phyloP scores from a whole-genome alignment of 371 early-diverging fungal species.

The Mortierella sp. region DNA sequence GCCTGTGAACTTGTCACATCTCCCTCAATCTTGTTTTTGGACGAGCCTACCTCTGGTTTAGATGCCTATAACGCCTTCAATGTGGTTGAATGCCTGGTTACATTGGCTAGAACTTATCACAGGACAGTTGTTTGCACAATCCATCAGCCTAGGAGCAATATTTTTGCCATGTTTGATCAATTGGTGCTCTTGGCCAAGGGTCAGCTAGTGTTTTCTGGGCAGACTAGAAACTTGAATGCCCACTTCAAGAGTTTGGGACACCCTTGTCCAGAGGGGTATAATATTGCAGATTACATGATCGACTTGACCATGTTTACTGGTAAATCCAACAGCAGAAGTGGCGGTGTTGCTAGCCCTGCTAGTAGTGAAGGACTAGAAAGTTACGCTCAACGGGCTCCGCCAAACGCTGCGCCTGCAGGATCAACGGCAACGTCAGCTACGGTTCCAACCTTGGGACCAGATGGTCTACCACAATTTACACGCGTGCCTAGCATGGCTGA shows the following conservation, averaged over 20 bases:
- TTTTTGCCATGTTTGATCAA: slow-evolving; percentile 66
- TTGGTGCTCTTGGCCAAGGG: slow-evolving; percentile 65
- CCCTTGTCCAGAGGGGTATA: slow-evolving; percentile 64
- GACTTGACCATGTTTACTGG: slow-evolving; percentile 56
- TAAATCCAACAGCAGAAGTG: not conserved
- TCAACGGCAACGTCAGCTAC: not conserved
- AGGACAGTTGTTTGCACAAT: slow-evolving; percentile 60
- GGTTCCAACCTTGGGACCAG: not conserved
- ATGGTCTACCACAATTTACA: slow-evolving; percentile 4
- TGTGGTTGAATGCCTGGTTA: slow-evolving; percentile 69
- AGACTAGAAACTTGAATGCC: slow-evolving; percentile 50
- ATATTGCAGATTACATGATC: slow-evolving; percentile 74
- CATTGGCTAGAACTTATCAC: slow-evolving; percentile 60
- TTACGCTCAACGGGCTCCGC: not conserved
- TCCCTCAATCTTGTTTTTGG: slow-evolving; percentile 89
- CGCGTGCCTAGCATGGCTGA: slow-evolving; percentile 22
- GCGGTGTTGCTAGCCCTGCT: not conserved
- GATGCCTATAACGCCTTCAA: slow-evolving; percentile 82
- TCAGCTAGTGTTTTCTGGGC: slow-evolving; percentile 60
- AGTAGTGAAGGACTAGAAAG: not conserved
- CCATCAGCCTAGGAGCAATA: slow-evolving; percentile 69
- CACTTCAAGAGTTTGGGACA: slow-evolving; percentile 59
- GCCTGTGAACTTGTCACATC: slow-evolving; percentile 90
- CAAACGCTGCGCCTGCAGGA: not conserved
- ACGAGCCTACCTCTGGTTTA: slow-evolving; percentile 94